Base-by-base conservation (phyloP, 805 yeast genomes). In the Brettanomyces anomalus region DNA sequence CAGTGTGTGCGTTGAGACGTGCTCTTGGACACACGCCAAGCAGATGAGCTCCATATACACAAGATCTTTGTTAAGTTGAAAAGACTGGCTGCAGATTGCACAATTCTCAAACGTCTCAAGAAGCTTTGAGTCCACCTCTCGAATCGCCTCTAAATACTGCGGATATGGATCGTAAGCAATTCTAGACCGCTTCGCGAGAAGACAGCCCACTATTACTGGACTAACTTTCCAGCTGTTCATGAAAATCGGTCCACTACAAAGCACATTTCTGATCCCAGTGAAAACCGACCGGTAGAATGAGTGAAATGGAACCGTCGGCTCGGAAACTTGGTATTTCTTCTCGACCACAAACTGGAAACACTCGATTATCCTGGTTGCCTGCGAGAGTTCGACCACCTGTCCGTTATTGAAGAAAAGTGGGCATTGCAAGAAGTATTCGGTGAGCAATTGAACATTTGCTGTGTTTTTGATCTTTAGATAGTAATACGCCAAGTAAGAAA, bases 401-500 rank as follows among this genome's bases (percentile, higher is more conserved):
- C 44, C 30, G n/a, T 56, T 42, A 31, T 45, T 45, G 46, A 58
- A 57, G 38, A 56, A 68, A 54, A 55, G 45, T 0, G 76, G 74
- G 39, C 67, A 70, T 45, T 65, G 64, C 45, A 76, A 47, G 45
- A 76, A 70, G 36, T 67, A 61, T 28, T 68, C 61, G 13, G 76
- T 57, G 16, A 76, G 54, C 1, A 76, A 48, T 39, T 64, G 58
- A 34, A 76, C 57, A 52, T 76, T 76, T 43, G 62, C 63, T 47
- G 66, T 70, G 41, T 66, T 64, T 51, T 72, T 74, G 40, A 76
- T 58, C 38, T 55, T 69, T 1, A 81, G 80, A 41, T 73, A 55
- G 50, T 75, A 75, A 51, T 74, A 70, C 41, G 69, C 74, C 18
- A 76, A 43, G 51, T 72, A 71, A 1, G 79, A 73, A 15, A 74